phyloP scores from a whole-genome alignment of 176 grass and related monocot species.

The Bromus sterilis region DNA sequence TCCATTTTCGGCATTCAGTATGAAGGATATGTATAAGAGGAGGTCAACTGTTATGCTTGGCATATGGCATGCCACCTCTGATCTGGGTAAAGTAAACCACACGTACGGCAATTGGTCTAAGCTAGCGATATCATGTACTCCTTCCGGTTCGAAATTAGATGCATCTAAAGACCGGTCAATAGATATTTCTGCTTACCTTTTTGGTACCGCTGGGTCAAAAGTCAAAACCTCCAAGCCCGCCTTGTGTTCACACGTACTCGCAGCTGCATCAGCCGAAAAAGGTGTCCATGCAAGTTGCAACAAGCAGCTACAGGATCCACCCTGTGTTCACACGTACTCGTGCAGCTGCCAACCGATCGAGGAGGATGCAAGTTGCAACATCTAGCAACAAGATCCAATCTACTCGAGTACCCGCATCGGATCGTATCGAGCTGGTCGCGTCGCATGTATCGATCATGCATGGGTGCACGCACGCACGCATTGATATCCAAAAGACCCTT shows the following conservation, averaged over 20 bases:
- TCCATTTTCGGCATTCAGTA: background rate
- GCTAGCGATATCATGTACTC: background rate
- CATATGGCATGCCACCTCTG: background rate
- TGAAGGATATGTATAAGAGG: background rate
- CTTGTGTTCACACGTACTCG: slow-evolving; percentile 1
- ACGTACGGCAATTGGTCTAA: too few relatives aligned
- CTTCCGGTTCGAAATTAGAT: too few relatives aligned
- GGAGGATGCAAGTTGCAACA: background rate
- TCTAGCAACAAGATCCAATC: background rate
- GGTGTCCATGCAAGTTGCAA: background rate
- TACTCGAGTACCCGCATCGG: background rate
- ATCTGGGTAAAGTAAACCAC: background rate
- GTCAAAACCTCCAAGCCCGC: slow-evolving; percentile 1
- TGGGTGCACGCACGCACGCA: background rate
- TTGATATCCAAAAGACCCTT: background rate
- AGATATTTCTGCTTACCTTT: background rate
- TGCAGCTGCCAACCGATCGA: background rate
- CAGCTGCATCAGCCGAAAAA: too few relatives aligned
- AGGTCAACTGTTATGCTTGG: background rate
- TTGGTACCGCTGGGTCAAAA: background rate
- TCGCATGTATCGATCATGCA: too few relatives aligned
- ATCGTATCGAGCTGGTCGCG: background rate
- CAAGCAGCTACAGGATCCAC: background rate
- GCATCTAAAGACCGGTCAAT: background rate
- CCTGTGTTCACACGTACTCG: background rate